Base-by-base conservation (phyloP, 140 eudicot genomes). In the Anethum foeniculum region DNA sequence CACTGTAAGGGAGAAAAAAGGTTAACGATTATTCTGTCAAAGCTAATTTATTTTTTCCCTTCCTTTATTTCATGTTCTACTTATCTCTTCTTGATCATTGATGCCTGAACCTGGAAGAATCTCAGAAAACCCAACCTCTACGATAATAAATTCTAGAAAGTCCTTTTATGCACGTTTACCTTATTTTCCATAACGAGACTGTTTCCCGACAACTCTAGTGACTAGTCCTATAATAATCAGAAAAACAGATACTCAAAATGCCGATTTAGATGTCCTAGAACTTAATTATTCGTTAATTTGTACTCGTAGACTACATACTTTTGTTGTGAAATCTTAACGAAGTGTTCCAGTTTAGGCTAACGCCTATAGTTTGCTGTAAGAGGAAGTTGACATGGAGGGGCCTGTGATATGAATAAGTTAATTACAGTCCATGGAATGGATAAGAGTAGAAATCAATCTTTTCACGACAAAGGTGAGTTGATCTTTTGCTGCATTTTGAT, bases 321-420 rank as follows among this genome's bases (percentile, higher is more conserved):
- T 84, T 58, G 69, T 91, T 93, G 3, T 88, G 83, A 83, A 91
- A 90, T 68, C 77, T 75, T 68, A 91, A 93, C 7, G 97, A 92
- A 0, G 98, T 96, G 77, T 89, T 89, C 90, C 92, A 88, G 72
- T 91, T 91, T 1, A 91, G 93, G 85, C 92, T 83, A 47, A 88
- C 90, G 79, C 97, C 97, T 85, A 90, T 88, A 79, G 96, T 91
- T 1, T 92, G 97, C 77, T 88, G 93, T 5, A 90, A 8, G 87
- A 51, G 51, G 96, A 93, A 11, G 98, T 90, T 27, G 98, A 93
- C 43, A 41, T 91, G 58, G 98, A 73, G 65, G 91, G 90, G 81
- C 90, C 93, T 5, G 90, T 81, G 28, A 93, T 84, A 83, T 82
- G 87, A 21, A 91, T 80, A 67, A 91, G 34, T 85, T 87, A 85